Base-by-base conservation (phyloP, 2,329 filamentous ascomycete species). In the Monosporascus sp. region DNA sequence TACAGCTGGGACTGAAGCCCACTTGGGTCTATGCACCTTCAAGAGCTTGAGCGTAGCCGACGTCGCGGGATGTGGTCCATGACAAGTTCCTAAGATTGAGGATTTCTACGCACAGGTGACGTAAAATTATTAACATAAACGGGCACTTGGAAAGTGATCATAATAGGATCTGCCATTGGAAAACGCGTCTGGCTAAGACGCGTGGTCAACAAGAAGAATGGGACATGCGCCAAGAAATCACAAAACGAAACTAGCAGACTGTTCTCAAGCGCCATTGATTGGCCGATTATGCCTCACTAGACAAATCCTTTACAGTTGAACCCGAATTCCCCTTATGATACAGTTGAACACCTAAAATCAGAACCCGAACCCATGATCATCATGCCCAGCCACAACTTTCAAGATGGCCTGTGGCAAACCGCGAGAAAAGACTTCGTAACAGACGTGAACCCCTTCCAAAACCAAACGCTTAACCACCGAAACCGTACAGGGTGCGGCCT, bases 401-500 rank as follows among this genome's bases (percentile, higher is more conserved):
- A 55, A 45, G 59, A 55, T 53, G 50, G 54, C 50, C 37, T 57
- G 65, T 64, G 63, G 64, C 59, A 58, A 57, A 55, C 52, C 56
- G 61, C 55, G 57, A 65, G 59, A 65, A 67, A 67, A 63, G 62
- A 65, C 59, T 64, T 69, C 66, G 53, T 69, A 69, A 68, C 63
- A 66, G 65, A 69, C 66, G 56, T 69, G 63, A 68, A 65, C 62
- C 51, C 56, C 52, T 44, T 56, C 58, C 56, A 54, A 59, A 52
- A 53, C 27, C 53, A 50, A 50, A 49, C 47, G 38, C 41, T 44
- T 55, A 54, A 41, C 46, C 83, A 76, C 83, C 83, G 77, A 85
- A 85, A 76, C 82, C 82, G 75, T 86, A 85, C 41, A 86, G 80
- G 63, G 82, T 86, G 60, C 78, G 79, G 68, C 82, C 82, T 73